Conservation (phyloP, 2,329 filamentous ascomycete species). For the Fusarium acutatum region DNA sequence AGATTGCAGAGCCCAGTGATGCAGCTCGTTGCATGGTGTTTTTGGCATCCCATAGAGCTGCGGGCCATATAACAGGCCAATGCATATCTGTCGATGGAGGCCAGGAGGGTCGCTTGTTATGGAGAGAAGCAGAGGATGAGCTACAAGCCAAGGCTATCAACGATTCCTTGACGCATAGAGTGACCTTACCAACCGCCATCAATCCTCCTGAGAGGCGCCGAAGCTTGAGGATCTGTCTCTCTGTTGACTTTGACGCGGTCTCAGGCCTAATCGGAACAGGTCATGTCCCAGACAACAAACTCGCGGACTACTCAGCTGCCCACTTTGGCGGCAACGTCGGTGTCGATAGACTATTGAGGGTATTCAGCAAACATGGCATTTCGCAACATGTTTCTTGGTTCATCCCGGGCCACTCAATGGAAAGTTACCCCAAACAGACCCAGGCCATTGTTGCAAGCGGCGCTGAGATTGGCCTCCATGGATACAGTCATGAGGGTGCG, state of each 20-base stretch:
- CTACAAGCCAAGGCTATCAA: rapidly evolving
- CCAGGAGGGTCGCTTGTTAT: background rate
- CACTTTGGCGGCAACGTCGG: background rate
- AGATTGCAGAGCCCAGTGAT: background rate
- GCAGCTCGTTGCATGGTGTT: background rate
- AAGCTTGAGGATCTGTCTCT: background rate
- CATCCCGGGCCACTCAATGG: background rate
- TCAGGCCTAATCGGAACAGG: background rate
- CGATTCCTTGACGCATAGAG: rapidly evolving
- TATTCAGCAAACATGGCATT: background rate
- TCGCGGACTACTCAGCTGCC: background rate
- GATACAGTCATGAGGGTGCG: background rate
- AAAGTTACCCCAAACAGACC: background rate
- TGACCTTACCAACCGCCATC: rapidly evolving
- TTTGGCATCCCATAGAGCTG: background rate
- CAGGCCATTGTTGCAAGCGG: background rate
- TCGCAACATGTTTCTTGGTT: background rate
- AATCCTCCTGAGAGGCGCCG: background rate
- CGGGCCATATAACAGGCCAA: background rate
- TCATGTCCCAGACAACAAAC: background rate
- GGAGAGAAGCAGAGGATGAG: background rate
- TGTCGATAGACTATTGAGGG: background rate
- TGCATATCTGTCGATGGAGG: background rate
- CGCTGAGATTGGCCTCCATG: background rate
- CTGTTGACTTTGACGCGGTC: background rate